Evolutionary conservation across 306 rosid genomes (phyloP).

Genomic region (Vigna nakashimae): DNA sequence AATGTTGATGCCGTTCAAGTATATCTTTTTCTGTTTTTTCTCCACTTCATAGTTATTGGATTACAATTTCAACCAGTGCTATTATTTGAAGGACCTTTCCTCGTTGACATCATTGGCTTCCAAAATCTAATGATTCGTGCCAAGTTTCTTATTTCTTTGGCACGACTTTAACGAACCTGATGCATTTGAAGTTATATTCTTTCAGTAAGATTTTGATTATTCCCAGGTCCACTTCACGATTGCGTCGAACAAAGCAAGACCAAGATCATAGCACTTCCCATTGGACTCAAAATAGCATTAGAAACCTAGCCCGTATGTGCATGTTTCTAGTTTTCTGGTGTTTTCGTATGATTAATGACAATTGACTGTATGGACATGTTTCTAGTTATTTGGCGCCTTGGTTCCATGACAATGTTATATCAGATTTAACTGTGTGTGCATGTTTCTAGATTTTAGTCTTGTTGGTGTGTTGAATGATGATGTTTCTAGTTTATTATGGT

Average conservation of each 20-base stretch:
- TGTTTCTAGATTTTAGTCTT: background rate
- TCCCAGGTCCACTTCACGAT: slow-evolving; percentile 62
- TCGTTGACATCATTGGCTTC: background rate
- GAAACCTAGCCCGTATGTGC: slow-evolving; percentile 66
- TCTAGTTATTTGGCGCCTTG: background rate
- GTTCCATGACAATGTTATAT: background rate
- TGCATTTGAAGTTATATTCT: background rate
- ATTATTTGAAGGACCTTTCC: background rate
- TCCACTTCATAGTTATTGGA: background rate
- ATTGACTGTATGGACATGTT: slow-evolving; percentile 46
- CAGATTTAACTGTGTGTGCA: background rate
- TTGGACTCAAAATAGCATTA: slow-evolving; percentile 82
- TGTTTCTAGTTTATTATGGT: background rate
- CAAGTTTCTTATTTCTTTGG: background rate
- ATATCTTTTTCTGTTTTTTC: background rate
- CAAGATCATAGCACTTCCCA: slow-evolving; percentile 72
- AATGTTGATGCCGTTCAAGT: background rate
- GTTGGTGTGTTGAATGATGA: background rate
- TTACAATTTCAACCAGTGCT: background rate
- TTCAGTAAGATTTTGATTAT: background rate
- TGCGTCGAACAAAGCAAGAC: slow-evolving; percentile 76
- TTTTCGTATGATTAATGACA: slow-evolving; percentile 11
- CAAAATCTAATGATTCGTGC: background rate
- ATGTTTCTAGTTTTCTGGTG: slow-evolving; percentile 19
- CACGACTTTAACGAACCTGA: background rate